Base-by-base conservation (phyloP, 257 asterid species). In the Salvia splendens region DNA sequence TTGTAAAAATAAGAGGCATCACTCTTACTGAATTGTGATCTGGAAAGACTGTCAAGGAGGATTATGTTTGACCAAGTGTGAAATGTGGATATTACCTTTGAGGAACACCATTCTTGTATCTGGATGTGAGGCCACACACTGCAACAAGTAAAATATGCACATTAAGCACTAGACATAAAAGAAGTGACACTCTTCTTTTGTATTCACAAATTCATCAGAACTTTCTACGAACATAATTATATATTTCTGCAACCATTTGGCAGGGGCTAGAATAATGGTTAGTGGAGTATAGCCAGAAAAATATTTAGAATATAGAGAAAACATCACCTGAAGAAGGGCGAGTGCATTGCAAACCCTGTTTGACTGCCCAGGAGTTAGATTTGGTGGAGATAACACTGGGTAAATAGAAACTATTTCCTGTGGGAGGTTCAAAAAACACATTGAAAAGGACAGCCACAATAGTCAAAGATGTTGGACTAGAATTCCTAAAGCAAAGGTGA, bases 101-200 rank as follows among this genome's bases (percentile, higher is more conserved):
- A 93, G 92, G 83, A 93, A 93, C 60, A 79, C 48, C 88, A 79
- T 82, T 84, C 96, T 86, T 32, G 99, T 93, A 72, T 88, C 88
- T 0, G 92, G 85, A 79, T 93, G 99, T 56, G 96, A 90, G 65
- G 99, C 99, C 78, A 93, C 97, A 60, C 97, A 88, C 99, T 93
- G 93, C 81, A 81, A 77, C 65, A 74, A 52, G 74, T 46, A 42
- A 72, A 52, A 78, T 14, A 41, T 28, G 24, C 15, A 40, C 48
- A 57, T 74, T 53, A 80, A 24, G 72, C 65, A 52, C 57, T 49
- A 42, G 70, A 64, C n/a, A 72, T 5, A 12, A 20, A 58, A 64
- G 55, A 14, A 46, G 14, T n/a, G 43, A 35, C 12, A 66, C 8
- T 24, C 64, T 12, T 53, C 38, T 51, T 65, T 12, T 38, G 28